Percentiles rank a stretch among this genome's conserved stretches.
Evolutionary conservation across 1,139 yeast species (phyloP).

Genomic region (Lizanozyma gosingica): DNA sequence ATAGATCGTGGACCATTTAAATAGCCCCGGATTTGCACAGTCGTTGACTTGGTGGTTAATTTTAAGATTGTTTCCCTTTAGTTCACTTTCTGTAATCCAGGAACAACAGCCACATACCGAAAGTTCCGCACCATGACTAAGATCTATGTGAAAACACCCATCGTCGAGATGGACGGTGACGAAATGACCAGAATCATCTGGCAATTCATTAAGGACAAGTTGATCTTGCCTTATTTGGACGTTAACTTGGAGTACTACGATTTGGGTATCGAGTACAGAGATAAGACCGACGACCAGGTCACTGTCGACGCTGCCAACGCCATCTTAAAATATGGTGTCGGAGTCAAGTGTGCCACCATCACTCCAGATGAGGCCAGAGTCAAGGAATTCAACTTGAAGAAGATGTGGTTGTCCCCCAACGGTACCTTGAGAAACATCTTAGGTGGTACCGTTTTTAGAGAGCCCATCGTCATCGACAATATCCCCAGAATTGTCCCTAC

Average conservation of each 20-base stretch:
- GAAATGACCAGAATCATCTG: conserved; percentile 93
- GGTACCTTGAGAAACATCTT: conserved; percentile 92
- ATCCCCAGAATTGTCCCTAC: conserved; percentile 86
- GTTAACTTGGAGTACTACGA: conserved; percentile 89
- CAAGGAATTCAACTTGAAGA: conserved; percentile 76
- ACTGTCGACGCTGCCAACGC: conserved; percentile 89
- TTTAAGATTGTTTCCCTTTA: no score
- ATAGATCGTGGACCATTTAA: background rate
- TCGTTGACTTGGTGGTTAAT: no score
- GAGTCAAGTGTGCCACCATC: conserved; percentile 94
- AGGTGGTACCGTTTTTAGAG: conserved; percentile 95
- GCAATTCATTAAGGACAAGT: conserved; percentile 73
- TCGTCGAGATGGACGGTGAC: conserved; percentile 95
- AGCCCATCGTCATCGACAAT: conserved; percentile 84
- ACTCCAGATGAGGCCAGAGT: conserved; percentile 98
- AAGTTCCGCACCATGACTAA: no score
- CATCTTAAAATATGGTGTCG: conserved; percentile 80
- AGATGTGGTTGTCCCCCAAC: conserved; percentile 97
- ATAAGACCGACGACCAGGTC: conserved; percentile 78
- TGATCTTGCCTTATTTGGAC: conserved; percentile 77
- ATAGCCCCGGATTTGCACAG: background rate
- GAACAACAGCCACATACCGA: no score
- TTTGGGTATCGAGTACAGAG: conserved; percentile 77
- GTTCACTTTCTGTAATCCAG: no score
- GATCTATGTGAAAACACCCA: conserved; percentile 76